Conservation (phyloP, 2,329 filamentous ascomycete species). For the Stagonosporopsis vannaccii region DNA sequence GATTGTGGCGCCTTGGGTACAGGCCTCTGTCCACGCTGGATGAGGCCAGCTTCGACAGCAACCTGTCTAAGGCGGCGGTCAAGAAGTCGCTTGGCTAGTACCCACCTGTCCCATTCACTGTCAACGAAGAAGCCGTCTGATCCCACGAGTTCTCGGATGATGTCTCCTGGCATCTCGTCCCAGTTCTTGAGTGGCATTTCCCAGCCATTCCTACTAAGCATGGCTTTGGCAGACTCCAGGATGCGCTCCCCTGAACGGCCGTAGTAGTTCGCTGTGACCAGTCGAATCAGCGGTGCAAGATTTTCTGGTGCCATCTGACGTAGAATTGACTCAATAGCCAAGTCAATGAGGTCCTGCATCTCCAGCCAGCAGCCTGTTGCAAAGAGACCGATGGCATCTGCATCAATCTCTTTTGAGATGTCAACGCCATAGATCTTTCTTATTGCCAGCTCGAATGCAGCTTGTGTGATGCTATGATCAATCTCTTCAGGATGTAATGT, state of each 20-base stretch:
- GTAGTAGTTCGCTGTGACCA: slow-evolving; percentile 65
- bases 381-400: slow-evolving; percentile 62
- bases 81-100: slow-evolving; percentile 61
- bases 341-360: slow-evolving; percentile 63
- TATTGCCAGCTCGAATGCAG: slow-evolving; percentile 62
- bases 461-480: slow-evolving; percentile 61
- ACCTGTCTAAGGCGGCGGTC: slow-evolving; percentile 58
- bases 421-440: slow-evolving; percentile 62
- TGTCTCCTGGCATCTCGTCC: slow-evolving; percentile 65
- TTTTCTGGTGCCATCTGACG: slow-evolving; percentile 62
- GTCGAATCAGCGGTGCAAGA: slow-evolving; percentile 58
- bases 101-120: slow-evolving; percentile 66
- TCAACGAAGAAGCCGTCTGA: slow-evolving; percentile 66
- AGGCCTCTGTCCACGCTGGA: slow-evolving; percentile 53
- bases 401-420: slow-evolving; percentile 58
- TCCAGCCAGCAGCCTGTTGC: slow-evolving; percentile 66
- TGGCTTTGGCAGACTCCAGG: slow-evolving; percentile 64
- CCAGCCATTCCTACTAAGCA: slow-evolving; percentile 65
- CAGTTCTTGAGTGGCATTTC: slow-evolving; percentile 62
- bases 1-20: slow-evolving; percentile 57
- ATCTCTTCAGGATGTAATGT: slow-evolving; percentile 62
- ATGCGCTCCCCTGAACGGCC: slow-evolving; percentile 63
- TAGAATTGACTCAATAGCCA: slow-evolving; percentile 61
- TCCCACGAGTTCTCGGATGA: slow-evolving; percentile 65
- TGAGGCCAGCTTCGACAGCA: slow-evolving; percentile 57